Conservation (phyloP, 2,329 filamentous ascomycete species). For the Cordyceps pruinosa region DNA sequence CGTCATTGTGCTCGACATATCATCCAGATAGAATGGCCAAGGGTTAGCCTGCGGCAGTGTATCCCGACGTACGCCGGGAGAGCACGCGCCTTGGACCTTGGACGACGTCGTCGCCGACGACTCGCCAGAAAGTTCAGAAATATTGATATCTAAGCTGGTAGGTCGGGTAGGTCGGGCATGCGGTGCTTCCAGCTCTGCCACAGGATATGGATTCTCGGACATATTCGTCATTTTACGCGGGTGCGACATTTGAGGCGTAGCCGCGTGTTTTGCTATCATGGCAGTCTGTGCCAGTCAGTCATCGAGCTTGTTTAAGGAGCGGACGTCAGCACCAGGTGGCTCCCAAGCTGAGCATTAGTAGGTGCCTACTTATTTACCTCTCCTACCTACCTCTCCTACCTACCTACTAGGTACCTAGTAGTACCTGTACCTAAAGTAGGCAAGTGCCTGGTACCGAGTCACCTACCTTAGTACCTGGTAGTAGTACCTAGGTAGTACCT, state of each 20-base stretch:
- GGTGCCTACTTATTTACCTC: background rate
- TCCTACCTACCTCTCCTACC: background rate
- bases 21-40: slow-evolving; percentile 26
- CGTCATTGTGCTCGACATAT: slow-evolving; percentile 3
- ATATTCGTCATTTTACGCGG: background rate
- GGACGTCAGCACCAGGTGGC: background rate
- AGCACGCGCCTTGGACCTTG: background rate
- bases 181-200: background rate
- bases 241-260: background rate
- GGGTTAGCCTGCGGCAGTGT: slow-evolving; percentile 18
- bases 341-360: background rate
- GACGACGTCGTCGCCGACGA: slow-evolving; percentile 12
- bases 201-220: background rate
- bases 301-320: background rate
- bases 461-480: too few relatives aligned
- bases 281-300: background rate
- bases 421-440: background rate
- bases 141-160: slow-evolving; percentile 14
- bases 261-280: background rate
- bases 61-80: background rate
- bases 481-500: too few relatives aligned
- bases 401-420: too few relatives aligned
- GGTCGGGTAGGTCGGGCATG: background rate
- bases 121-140: slow-evolving; percentile 29
- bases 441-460: too few relatives aligned